A percentile compares a stretch with the other conserved stretches of the same genome.
These are phyloP conservation scores for Pseudogymnoascus sp. DNA, from an alignment of 2,329 filamentous ascomycete species.

Conservation along the genomic window DNA sequence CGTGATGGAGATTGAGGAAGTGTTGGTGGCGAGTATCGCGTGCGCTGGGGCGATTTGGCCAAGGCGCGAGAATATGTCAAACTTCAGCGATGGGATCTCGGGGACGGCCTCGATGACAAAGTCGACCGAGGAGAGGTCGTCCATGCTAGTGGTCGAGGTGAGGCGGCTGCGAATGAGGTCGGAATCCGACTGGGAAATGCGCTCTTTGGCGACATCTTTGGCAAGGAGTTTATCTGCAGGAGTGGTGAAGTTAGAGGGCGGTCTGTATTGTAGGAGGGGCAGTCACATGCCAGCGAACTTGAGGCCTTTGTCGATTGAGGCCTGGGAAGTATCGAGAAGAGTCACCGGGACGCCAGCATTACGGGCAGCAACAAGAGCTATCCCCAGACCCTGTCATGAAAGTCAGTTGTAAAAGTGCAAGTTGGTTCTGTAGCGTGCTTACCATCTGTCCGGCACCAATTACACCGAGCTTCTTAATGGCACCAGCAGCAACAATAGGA, in stretches of 20 bases:
- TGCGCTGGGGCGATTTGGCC: constrained; percentile 75
- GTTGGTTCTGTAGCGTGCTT: constrained; percentile 27
- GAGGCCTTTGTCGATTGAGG: constrained; percentile 79
- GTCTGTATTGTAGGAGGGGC: neutral
- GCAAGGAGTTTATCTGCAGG: constrained; percentile 77
- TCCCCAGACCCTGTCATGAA: constrained; percentile 72
- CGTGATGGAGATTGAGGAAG: constrained; percentile 96
- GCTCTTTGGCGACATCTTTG: constrained; percentile 85
- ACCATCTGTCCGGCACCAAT: constrained; percentile 97
- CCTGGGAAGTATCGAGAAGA: constrained; percentile 75
- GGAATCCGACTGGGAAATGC: constrained; percentile 75
- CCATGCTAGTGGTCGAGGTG: constrained; percentile 62
- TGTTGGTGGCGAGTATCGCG: constrained; percentile 92
- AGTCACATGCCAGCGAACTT: constrained; percentile 67
- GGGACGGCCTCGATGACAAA: constrained; percentile 98
- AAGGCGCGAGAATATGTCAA: constrained; percentile 75
- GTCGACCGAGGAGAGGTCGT: constrained; percentile 73
- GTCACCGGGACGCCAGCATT: constrained; percentile 77
- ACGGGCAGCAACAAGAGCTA: constrained; percentile 86
- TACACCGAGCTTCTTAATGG: constrained; percentile 83
- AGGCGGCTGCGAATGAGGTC: constrained; percentile 64
- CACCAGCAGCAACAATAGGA: constrained; percentile 50
- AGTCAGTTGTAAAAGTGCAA: constrained; percentile 19
- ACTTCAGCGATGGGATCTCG: constrained; percentile 82
- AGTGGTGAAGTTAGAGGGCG: neutral